Conservation (phyloP, 2,329 filamentous ascomycete species). For the Nigrospora oryzae region DNA sequence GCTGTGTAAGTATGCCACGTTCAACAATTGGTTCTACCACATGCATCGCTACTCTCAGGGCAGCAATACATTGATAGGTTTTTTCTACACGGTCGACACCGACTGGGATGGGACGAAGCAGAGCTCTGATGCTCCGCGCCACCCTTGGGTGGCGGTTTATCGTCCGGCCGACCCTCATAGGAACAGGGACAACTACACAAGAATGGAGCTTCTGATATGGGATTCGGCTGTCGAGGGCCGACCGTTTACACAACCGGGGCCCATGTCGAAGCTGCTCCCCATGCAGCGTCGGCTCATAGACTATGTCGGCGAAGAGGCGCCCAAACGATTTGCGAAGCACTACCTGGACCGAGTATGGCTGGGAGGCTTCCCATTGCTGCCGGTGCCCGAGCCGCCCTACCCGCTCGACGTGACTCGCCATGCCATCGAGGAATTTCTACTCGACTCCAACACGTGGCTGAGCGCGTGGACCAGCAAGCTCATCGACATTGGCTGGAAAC, state of each 20-base stretch:
- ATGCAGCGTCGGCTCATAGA: slow-evolving; percentile 37
- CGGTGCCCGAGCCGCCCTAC: slow-evolving; percentile 14
- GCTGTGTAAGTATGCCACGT: slow-evolving; percentile 16
- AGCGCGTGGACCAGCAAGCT: slow-evolving; percentile 24
- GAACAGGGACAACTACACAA: slow-evolving; percentile 12
- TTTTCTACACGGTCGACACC: slow-evolving; percentile 42
- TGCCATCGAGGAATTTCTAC: slow-evolving; percentile 23
- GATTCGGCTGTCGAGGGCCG: slow-evolving; percentile 27
- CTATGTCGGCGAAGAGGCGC: slow-evolving; percentile 20
- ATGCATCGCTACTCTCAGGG: neutral
- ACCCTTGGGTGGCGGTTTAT: slow-evolving; percentile 43
- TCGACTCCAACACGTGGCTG: slow-evolving; percentile 23
- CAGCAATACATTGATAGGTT: slow-evolving; percentile 29
- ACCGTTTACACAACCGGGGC: no score
- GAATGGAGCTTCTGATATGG: slow-evolving; percentile 46
- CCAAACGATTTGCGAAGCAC: slow-evolving; percentile 19
- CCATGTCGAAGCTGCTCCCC: slow-evolving; percentile 23
- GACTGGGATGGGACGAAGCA: slow-evolving; percentile 20
- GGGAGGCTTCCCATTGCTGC: slow-evolving; percentile 13
- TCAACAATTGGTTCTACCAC: slow-evolving; percentile 26
- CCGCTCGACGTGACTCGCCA: slow-evolving; percentile 34
- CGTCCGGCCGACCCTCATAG: slow-evolving; percentile 31
- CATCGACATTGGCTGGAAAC: slow-evolving; percentile 26
- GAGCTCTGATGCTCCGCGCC: slow-evolving; percentile 17
- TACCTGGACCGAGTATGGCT: slow-evolving; percentile 36